phyloP scores from a whole-genome alignment of 345 rosid genomes.

The Draba incana region DNA sequence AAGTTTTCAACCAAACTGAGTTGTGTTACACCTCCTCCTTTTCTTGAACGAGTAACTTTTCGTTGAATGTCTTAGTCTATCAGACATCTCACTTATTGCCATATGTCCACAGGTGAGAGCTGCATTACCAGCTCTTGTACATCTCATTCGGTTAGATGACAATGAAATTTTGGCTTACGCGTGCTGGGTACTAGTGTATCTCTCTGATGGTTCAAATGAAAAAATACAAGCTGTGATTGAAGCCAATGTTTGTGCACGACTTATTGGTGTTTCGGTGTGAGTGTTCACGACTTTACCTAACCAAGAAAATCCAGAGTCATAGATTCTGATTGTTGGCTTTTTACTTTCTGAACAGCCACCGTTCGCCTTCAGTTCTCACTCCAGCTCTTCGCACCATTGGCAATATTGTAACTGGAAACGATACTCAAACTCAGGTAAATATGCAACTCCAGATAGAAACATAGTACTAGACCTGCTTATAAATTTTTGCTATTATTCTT shows the following conservation, averaged over 20 bases:
- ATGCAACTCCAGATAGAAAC: not conserved
- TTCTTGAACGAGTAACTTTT: not conserved
- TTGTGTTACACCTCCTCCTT: not conserved
- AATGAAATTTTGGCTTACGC: conserved; percentile 78
- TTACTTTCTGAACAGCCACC: conserved; percentile 43
- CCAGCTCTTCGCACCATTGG: conserved; percentile 48
- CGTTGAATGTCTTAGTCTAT: too few relatives aligned
- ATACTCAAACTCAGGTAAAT: conserved; percentile 44
- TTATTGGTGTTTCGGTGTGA: conserved; percentile 78
- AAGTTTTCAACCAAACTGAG: conserved; percentile 19
- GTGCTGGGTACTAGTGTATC: conserved; percentile 62
- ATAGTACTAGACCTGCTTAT: conserved; percentile 8
- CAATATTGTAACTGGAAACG: conserved; percentile 44
- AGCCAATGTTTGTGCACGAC: conserved; percentile 72
- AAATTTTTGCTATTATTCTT: not conserved
- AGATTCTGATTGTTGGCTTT: conserved; percentile 36
- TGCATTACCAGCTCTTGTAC: conserved; percentile 68
- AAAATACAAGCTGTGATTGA: conserved; percentile 83
- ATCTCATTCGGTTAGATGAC: conserved; percentile 69
- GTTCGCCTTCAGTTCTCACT: conserved; percentile 35
- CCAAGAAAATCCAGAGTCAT: conserved; percentile 20
- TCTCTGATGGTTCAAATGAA: conserved; percentile 68
- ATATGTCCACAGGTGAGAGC: conserved; percentile 62
- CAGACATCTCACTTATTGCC: too few relatives aligned
- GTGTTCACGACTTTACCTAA: conserved; percentile 36